A percentile compares a stretch with the other conserved stretches of the same genome.
phyloP scores from a whole-genome alignment of 2,329 filamentous ascomycete species.

The Arthrobotrys musiformis region DNA sequence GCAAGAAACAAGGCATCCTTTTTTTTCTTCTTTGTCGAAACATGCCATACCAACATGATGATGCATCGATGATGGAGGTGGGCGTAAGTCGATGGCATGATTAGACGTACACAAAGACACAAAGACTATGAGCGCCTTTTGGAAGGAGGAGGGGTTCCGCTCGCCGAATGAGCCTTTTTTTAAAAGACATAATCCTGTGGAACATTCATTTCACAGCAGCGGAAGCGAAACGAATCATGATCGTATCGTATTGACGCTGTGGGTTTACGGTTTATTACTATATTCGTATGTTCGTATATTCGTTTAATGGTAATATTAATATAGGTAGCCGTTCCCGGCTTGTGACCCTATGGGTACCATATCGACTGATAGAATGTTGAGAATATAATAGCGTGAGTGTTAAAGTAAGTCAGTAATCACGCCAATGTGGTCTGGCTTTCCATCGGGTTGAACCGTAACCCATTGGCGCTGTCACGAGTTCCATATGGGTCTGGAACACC shows the following conservation, averaged over 20 bases:
- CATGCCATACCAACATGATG: conserved; percentile 19
- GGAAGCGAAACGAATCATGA: conserved; percentile 1
- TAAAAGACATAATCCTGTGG: neutral
- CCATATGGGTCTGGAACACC: conserved; percentile 10
- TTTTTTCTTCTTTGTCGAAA: neutral
- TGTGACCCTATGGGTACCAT: conserved; percentile 16
- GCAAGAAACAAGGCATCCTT: neutral
- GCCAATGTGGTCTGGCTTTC: conserved; percentile 39
- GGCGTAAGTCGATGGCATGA: conserved; percentile 8
- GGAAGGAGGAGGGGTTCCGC: neutral
- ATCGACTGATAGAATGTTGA: conserved; percentile 23
- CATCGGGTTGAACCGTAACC: conserved; percentile 18
- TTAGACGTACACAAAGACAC: too few species aligned
- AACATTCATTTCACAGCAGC: neutral
- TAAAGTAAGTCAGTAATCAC: too few species aligned
- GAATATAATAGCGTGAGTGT: conserved; percentile 13
- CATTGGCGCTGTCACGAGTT: conserved; percentile 13
- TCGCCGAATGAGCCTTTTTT: neutral
- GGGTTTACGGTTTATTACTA: conserved; percentile 17
- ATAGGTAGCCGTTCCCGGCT: conserved; percentile 6
- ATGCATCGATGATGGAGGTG: conserved; percentile 3
- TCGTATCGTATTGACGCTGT: neutral
- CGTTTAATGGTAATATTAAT: too few species aligned
- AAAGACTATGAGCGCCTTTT: neutral
- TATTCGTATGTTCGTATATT: conserved; percentile 9